Evolutionary conservation across 805 yeast species (phyloP).

Genomic region (Candida pseudoglaebosa): DNA sequence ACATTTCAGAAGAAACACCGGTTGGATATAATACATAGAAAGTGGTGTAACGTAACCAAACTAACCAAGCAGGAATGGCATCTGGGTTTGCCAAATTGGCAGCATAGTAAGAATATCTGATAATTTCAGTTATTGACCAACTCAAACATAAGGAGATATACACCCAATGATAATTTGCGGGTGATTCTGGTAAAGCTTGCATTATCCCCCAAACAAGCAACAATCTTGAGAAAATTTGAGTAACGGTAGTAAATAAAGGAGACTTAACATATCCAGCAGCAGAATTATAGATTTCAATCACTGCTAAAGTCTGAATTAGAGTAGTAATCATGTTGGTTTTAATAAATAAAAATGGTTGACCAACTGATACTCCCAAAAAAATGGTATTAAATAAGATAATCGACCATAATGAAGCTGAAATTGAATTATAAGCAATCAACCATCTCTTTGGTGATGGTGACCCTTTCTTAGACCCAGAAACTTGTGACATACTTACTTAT

Average conservation of each 20-base stretch:
- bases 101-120: slow-evolving; percentile 86
- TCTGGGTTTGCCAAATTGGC: slow-evolving; percentile 51
- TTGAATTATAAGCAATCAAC: slow-evolving; percentile 40
- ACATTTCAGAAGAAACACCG: slow-evolving; percentile 85
- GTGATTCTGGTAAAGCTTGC: slow-evolving; percentile 66
- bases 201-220: slow-evolving; percentile 81
- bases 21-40: slow-evolving; percentile 83
- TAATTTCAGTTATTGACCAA: slow-evolving; percentile 93
- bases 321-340: slow-evolving; percentile 58
- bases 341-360: slow-evolving; percentile 64
- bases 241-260: slow-evolving; percentile 75
- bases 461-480: background rate
- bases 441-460: slow-evolving; percentile 23
- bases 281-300: slow-evolving; percentile 78
- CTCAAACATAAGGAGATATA: slow-evolving; percentile 70
- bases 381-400: slow-evolving; percentile 37
- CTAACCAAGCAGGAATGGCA: slow-evolving; percentile 53
- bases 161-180: slow-evolving; percentile 55
- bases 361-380: slow-evolving; percentile 34
- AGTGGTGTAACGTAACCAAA: slow-evolving; percentile 76
- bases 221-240: slow-evolving; percentile 85
- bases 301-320: slow-evolving; percentile 70
- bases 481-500: background rate
- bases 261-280: slow-evolving; percentile 77
- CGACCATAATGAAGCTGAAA: slow-evolving; percentile 41